Base-by-base conservation (phyloP, 2,329 filamentous ascomycete species). In the Aureobasidium pullulans region DNA sequence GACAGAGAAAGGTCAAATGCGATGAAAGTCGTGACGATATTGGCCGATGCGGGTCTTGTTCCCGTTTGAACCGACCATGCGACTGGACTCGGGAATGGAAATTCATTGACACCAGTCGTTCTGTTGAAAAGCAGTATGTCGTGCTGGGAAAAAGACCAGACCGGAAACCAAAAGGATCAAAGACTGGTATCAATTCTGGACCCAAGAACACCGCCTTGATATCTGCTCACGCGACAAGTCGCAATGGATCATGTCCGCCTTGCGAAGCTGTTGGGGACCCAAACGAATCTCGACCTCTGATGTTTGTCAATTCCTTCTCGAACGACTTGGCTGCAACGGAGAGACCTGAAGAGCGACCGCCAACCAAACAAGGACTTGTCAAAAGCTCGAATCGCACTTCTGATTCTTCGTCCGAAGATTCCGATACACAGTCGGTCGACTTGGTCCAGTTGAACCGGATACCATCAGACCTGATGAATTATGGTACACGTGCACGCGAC, bases 61-160 rank as follows among this genome's bases (percentile, higher is more conserved):
- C 57, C n/a, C 50, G 61, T 15, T 13, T 62, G 44, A 36, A 58
- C 32, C 43, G 52, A 9, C n/a, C 32, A 13, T 62, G 61, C 57
- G 46, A 60, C 32, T 62, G 61, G 61, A 48, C 56, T 13, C 57
- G 57, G 1, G 57, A 60, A 37, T 62, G 57, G 57, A 60, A 59
- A 42, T 62, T 62, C 16, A 47, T 60, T 19, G 49, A 60, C 23
- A 52, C 49, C 6, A 60, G 40, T 56, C 48, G 49, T 32, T 34
- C 36, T 23, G 46, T 62, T 13, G 44, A 53, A 28, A 43, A 42
- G 39, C 57, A 62, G 28, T 62, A 62, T 40, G 49, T 62, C 2
- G 31, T 62, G 7, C 42, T 62, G 5, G 53, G 36, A 7, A 37
- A 16, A 7, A 7, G 16, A 28, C 53, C 53, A 28, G 29, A 46